These are phyloP conservation scores for Babesia ovis DNA, from an alignment of 169 alveolate species.

Conservation along the genomic window DNA sequence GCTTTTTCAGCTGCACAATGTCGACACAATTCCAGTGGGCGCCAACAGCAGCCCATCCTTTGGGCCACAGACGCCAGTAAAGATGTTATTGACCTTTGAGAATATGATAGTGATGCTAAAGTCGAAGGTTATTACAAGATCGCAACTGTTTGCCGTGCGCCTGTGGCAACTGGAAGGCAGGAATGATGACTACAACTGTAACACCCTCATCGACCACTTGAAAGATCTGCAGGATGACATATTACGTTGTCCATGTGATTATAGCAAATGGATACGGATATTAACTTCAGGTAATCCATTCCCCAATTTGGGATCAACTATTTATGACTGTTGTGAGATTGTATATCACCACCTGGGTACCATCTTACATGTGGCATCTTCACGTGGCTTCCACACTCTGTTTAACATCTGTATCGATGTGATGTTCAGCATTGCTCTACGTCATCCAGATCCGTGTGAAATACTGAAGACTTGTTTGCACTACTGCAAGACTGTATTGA, in stretches of 20 bases:
- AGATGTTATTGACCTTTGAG: background rate
- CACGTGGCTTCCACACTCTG: background rate
- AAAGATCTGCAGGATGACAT: conserved; percentile 43
- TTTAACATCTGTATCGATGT: conserved; percentile 42
- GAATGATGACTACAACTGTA: background rate
- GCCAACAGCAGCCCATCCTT: background rate
- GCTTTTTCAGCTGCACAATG: conserved; percentile 5
- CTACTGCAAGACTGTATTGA: conserved; percentile 27
- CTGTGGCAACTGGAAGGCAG: conserved; percentile 22
- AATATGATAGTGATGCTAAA: conserved; percentile 8
- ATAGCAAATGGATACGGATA: conserved; percentile 40
- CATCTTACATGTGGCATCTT: conserved; percentile 25
- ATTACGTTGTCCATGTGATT: conserved; percentile 34
- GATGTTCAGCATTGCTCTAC: conserved; percentile 44
- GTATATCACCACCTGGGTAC: conserved; percentile 18
- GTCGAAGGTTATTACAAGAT: conserved; percentile 3
- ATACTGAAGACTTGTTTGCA: conserved; percentile 27
- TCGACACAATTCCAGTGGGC: background rate
- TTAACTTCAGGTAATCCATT: conserved; percentile 7
- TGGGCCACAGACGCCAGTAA: background rate
- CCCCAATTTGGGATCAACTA: background rate
- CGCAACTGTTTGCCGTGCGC: background rate
- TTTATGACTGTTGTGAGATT: background rate
- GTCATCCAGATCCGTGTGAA: conserved; percentile 49
- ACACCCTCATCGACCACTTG: background rate